Evolutionary conservation across 1,284 basidiomycete genomes (phyloP), one percentile per base, ranked within the genome.

Genomic region (Ustilago nuda): DNA sequence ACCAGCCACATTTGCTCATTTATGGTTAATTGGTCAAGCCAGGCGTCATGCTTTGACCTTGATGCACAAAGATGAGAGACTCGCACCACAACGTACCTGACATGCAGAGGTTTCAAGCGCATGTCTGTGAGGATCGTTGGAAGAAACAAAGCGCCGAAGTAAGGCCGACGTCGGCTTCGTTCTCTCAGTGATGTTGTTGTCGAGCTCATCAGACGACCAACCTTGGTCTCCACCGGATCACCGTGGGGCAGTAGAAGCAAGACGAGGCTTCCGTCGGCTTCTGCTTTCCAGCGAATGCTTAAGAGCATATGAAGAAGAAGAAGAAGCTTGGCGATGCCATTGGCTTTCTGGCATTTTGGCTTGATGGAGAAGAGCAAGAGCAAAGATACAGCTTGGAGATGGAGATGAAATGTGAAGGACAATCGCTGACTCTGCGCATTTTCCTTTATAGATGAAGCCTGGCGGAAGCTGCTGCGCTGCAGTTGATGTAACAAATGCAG

Each of bases 251-350:
- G 15, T 27, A 35, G 15, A 19, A 59, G 36, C 11, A 19, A 39
- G 33, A 15, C 13, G 35, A 39, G 37, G 45, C 58, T 61, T 67
- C 65, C 65, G 65, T 67, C 65, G 65, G 65, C 50, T 52, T 61
- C 15, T 56, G 53, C 32, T 41, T 45, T 39, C 39, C 56, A 54
- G 43, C 50, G 39, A 54, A 12, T 35, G 50, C 15, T 19, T 19
- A 23, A 41, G 9, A 15, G 8, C 39, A 33, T 15, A 54, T 45
- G 15, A 56, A n/a, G 23, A 19, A 30, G 23, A 19, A 30, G 13
- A 19, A n/a, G 54, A 32, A 30, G 27, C 48, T 50, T 30, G 17
- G 11, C 30, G 19, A 23, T 27, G 36, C 19, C 39, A 37, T 15
- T n/a, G n/a, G 36, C 36, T 56, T 50, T 50, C 43, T 45, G 43